Percentiles rank a stretch among this genome's conserved stretches.
These are phyloP conservation scores for Raffaelea deltoideospora DNA, from an alignment of 2,329 filamentous ascomycete genomes.

Conservation along the genomic window DNA sequence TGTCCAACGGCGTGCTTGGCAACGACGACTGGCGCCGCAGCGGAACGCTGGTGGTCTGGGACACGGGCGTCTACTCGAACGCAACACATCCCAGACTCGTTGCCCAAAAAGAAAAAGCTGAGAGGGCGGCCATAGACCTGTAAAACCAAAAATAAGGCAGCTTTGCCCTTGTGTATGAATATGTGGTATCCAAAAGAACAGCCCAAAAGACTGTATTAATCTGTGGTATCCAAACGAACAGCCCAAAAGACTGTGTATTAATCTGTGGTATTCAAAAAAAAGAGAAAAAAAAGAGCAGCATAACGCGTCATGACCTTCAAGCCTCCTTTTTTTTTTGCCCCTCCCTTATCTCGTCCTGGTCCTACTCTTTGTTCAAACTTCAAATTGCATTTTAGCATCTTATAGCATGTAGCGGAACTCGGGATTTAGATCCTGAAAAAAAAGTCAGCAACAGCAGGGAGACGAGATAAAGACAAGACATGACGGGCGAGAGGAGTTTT, in stretches of 20 bases:
- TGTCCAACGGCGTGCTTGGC: slow-evolving; percentile 46
- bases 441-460: too few relatives aligned
- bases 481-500: background rate
- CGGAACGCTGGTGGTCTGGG: slow-evolving; percentile 46
- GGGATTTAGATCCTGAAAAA: slow-evolving; percentile 21
- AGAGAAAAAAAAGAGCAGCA: background rate
- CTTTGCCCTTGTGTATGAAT: background rate
- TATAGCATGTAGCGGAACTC: slow-evolving; percentile 22
- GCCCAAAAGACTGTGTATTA: background rate
- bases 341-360: background rate
- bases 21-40: slow-evolving; percentile 44
- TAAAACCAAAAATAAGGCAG: background rate
- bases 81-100: slow-evolving; percentile 6
- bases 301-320: background rate
- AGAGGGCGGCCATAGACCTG: too few relatives aligned
- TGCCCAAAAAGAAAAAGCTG: background rate
- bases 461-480: background rate
- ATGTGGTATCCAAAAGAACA: background rate
- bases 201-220: background rate
- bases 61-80: slow-evolving; percentile 23
- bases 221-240: background rate
- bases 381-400: slow-evolving; percentile 1
- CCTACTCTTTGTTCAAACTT: too few relatives aligned
- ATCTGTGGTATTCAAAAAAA: background rate
- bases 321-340: background rate